Base-by-base conservation (phyloP, 2,329 filamentous ascomycete species). In the Colletotrichum aenigma region DNA sequence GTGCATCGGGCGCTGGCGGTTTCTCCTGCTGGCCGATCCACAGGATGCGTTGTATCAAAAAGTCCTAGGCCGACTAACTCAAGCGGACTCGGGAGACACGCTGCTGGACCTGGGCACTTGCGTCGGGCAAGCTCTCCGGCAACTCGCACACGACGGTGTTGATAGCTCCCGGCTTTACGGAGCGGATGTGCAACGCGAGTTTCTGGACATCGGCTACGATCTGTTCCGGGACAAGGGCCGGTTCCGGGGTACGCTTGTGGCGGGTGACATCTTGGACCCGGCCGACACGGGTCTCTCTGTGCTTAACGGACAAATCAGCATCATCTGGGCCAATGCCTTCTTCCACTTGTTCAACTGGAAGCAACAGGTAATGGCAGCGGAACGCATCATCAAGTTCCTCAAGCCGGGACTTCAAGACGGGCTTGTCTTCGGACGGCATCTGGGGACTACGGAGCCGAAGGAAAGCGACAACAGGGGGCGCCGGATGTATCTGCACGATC, bases 161-260 rank as follows among this genome's bases (percentile, higher is more conserved):
- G 82, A 86, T 28, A 83, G 86, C 7, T 80, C 84, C 18, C 86
- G 87, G 61, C 81, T 92, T n/a, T 87, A 87, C 74, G 90, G 88
- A 21, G 84, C 85, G 5, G 90, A 91, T 76, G 76, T 90, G 4
- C 85, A 88, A 58, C 78, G 84, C 24, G 83, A 83, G n/a, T 90
- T 92, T 77, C 85, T 92, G 68, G 86, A 90, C 13, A 81, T 90
- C n/a, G 91, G 91, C 32, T 92, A 93, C 81, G 90, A 93, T 70
- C 85, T 94, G 24, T 94, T 94, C 83, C 86, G 88, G 61, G 93
- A 94, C 76, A 86, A 87, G 30, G 79, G 83, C n/a, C 85, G 71
- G 38, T 82, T 91, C 7, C 83, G 84, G 24, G 85, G 86, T 3
- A 84, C 84, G 3, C 91, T 92, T 76, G 82, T 92, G 34, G 79